Evolutionary conservation across 2,329 filamentous ascomycete genomes (phyloP).

Genomic region (Raffaelea albimanens): DNA sequence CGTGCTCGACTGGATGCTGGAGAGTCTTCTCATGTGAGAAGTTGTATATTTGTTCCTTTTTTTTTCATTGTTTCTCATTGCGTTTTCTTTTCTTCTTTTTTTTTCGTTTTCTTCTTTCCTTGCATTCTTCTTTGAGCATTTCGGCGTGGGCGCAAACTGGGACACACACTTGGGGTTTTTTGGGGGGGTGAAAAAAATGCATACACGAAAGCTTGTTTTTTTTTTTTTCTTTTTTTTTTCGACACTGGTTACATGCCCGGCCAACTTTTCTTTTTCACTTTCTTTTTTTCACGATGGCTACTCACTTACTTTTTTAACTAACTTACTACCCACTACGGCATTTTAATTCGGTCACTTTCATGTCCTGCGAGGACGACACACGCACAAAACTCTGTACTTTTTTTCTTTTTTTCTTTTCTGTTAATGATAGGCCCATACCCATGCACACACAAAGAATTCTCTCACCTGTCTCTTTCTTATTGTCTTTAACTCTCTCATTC

Average conservation of each 20-base stretch:
- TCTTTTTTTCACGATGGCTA: background rate
- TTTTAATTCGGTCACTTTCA: too few relatives aligned
- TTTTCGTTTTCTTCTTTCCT: background rate
- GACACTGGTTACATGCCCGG: too few relatives aligned
- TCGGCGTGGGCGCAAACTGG: too few relatives aligned
- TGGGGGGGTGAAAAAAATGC: too few relatives aligned
- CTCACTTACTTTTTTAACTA: too few relatives aligned
- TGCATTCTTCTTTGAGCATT: background rate
- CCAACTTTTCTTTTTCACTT: background rate
- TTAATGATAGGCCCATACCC: too few relatives aligned
- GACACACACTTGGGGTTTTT: background rate
- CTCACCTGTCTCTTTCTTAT: too few relatives aligned
- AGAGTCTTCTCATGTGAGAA: constrained; percentile 30
- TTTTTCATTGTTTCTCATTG: background rate
- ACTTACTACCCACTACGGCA: too few relatives aligned
- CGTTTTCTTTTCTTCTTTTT: background rate
- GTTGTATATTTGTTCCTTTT: background rate
- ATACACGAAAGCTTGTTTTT: too few relatives aligned
- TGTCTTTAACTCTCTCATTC: background rate
- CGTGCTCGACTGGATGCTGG: constrained; percentile 35
- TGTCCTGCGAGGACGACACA: too few relatives aligned
- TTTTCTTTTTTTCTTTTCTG: background rate
- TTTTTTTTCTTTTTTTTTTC: background rate
- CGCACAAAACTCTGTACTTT: background rate
- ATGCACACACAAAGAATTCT: too few relatives aligned